These are phyloP conservation scores for Saccharomycopsis hybrid DNA, from an alignment of 1,139 yeast species.

Conservation along the genomic window DNA sequence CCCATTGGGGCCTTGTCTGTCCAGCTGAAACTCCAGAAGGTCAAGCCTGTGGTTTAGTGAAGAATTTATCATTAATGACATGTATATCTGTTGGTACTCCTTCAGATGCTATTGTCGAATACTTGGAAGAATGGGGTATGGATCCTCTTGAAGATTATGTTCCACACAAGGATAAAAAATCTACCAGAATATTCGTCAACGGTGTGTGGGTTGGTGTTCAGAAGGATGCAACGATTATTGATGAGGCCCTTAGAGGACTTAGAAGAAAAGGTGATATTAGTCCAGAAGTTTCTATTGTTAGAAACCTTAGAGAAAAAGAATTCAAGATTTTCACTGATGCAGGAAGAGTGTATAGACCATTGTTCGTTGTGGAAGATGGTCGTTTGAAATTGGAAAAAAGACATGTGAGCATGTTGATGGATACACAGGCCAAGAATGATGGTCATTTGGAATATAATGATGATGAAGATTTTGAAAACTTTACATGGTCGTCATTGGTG, in stretches of 20 bases:
- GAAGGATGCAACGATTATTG: constrained; percentile 87
- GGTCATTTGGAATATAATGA: constrained; percentile 34
- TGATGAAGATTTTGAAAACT: constrained; percentile 49
- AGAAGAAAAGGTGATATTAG: constrained; percentile 95
- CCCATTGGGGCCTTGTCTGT: constrained; percentile 99
- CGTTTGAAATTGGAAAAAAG: constrained; percentile 78
- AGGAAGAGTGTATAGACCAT: constrained; percentile 94
- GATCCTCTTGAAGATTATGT: constrained; percentile 95
- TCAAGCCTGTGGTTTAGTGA: constrained; percentile 98
- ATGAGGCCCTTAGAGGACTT: constrained; percentile 82
- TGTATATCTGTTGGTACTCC: constrained; percentile 97
- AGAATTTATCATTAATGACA: constrained; percentile 91
- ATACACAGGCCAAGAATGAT: constrained; percentile 55
- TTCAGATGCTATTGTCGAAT: constrained; percentile 86
- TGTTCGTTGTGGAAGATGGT: constrained; percentile 85
- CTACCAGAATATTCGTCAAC: constrained; percentile 91
- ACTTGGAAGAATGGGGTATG: constrained; percentile 99
- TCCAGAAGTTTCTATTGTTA: constrained; percentile 92
- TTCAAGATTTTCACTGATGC: constrained; percentile 96
- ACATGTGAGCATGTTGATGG: constrained; percentile 66
- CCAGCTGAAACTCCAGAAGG: constrained; percentile 99
- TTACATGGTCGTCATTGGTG: constrained; percentile 82
- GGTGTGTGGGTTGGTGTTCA: constrained; percentile 99
- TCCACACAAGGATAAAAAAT: constrained; percentile 86
- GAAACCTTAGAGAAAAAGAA: constrained; percentile 95